Conservation (phyloP, 805 yeast species). For the Kockiozyma suomiensis region DNA sequence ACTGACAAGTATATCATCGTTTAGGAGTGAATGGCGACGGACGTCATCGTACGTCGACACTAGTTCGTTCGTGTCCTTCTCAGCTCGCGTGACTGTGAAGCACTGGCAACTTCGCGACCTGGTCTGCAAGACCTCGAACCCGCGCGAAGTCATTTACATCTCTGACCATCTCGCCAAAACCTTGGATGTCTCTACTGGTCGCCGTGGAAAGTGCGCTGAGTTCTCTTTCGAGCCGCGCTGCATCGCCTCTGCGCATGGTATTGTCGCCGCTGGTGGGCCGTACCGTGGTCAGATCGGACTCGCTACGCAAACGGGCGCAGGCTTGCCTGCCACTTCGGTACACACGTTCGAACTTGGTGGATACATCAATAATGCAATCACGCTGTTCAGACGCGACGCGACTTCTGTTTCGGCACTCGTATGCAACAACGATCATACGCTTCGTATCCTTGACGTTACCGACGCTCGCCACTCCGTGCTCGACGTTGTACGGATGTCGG, state of each 20-base stretch:
- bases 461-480: slow-evolving; percentile 51
- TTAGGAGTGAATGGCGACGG: slow-evolving; percentile 14
- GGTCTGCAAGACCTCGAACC: slow-evolving; percentile 52
- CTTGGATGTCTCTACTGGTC: slow-evolving; percentile 47
- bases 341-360: slow-evolving; percentile 69
- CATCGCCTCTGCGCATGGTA: slow-evolving; percentile 58
- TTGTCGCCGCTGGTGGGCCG: slow-evolving; percentile 57
- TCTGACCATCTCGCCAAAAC: slow-evolving; percentile 55
- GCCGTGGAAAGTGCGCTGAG: slow-evolving; percentile 47
- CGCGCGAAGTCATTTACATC: slow-evolving; percentile 59
- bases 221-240: slow-evolving; percentile 73
- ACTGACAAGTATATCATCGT: neutral
- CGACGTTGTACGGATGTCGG: slow-evolving; percentile 54
- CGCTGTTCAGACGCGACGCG: slow-evolving; percentile 43
- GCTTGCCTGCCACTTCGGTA: neutral
- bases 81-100: slow-evolving; percentile 40
- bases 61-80: slow-evolving; percentile 17
- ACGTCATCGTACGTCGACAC: slow-evolving; percentile 29
- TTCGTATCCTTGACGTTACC: slow-evolving; percentile 65
- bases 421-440: slow-evolving; percentile 79
- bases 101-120: slow-evolving; percentile 87
- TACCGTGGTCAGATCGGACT: slow-evolving; percentile 69
- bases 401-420: slow-evolving; percentile 56
- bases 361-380: slow-evolving; percentile 78
- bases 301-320: slow-evolving; percentile 49